Percentiles rank a stretch among this genome's conserved stretches.
Conservation (phyloP, 148 eudicot species). For the Persicaria maculosa region DNA sequence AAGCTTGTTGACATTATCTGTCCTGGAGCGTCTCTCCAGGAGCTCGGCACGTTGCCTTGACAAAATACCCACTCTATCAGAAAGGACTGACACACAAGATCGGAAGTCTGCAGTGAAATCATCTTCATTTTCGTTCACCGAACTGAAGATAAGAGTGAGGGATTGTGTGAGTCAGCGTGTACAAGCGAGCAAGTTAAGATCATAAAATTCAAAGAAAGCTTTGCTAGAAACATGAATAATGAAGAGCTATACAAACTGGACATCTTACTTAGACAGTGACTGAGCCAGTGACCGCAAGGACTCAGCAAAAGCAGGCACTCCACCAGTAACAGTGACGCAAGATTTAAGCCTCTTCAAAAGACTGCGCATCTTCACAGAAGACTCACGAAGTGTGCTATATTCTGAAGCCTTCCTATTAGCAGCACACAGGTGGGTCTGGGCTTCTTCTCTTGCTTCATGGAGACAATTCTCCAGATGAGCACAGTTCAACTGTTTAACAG, state of each 20-base stretch:
- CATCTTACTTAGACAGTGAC: constrained; percentile 65
- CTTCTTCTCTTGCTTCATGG: constrained; percentile 94
- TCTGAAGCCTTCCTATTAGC: constrained; percentile 90
- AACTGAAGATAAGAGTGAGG: constrained; percentile 31
- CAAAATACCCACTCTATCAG: constrained; percentile 75
- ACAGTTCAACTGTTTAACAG: constrained; percentile 72
- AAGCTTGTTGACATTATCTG: constrained; percentile 54
- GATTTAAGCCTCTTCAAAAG: constrained; percentile 69
- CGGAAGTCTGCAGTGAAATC: constrained; percentile 62
- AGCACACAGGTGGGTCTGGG: constrained; percentile 92
- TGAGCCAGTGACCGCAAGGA: constrained; percentile 70
- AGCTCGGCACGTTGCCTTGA: constrained; percentile 78
- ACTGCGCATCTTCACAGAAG: constrained; percentile 81
- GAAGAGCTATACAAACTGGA: not conserved
- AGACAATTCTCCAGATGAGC: constrained; percentile 91
- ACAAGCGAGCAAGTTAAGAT: not conserved
- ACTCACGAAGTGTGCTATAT: constrained; percentile 66
- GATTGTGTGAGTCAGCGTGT: not conserved
- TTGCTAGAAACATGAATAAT: not conserved
- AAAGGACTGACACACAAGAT: constrained; percentile 63
- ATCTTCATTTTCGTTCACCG: constrained; percentile 51
- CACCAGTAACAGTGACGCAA: constrained; percentile 57
- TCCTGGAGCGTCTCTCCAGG: constrained; percentile 61
- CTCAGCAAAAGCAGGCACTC: constrained; percentile 68
- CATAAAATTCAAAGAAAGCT: not conserved